A percentile compares a stretch with the other conserved stretches of the same genome.
Evolutionary conservation across 2,329 filamentous ascomycete species (phyloP).

Genomic region (Paecilomyces fulvus): DNA sequence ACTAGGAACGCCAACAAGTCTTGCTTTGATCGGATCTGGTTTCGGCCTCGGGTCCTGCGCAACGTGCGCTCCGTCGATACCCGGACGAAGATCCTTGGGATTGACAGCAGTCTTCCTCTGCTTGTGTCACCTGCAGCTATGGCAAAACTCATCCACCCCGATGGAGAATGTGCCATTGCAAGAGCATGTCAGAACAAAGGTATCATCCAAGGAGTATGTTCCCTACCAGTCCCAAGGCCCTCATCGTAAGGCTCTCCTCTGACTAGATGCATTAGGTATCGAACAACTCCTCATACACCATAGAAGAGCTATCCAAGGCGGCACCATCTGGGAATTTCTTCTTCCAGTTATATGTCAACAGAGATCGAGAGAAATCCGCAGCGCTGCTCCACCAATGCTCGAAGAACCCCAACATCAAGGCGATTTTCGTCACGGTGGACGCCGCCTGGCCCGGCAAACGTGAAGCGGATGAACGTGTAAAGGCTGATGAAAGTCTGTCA

Average conservation of each 20-base stretch:
- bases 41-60: slow-evolving; percentile 51
- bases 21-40: slow-evolving; percentile 48
- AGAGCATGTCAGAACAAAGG: slow-evolving; percentile 43
- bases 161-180: slow-evolving; percentile 54
- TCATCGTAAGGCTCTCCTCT: background rate
- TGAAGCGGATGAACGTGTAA: slow-evolving; percentile 49
- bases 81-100: slow-evolving; percentile 47
- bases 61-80: slow-evolving; percentile 48
- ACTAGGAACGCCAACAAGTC: slow-evolving; percentile 48
- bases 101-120: slow-evolving; percentile 46
- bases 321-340: slow-evolving; percentile 39
- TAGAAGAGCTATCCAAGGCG: slow-evolving; percentile 45
- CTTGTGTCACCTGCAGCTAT: slow-evolving; percentile 59
- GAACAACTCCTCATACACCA: slow-evolving; percentile 53
- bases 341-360: slow-evolving; percentile 50
- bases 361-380: slow-evolving; percentile 41
- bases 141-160: slow-evolving; percentile 54
- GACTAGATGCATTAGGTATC: slow-evolving; percentile 36
- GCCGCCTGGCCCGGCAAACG: slow-evolving; percentile 48
- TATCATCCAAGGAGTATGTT: slow-evolving; percentile 47
- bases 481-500: slow-evolving; percentile 35
- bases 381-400: slow-evolving; percentile 37
- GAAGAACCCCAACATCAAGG: slow-evolving; percentile 33
- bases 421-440: slow-evolving; percentile 48
- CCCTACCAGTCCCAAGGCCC: background rate